Base-by-base conservation (phyloP, 768 basidiomycete genomes). In the Leccinum barrowsii region DNA sequence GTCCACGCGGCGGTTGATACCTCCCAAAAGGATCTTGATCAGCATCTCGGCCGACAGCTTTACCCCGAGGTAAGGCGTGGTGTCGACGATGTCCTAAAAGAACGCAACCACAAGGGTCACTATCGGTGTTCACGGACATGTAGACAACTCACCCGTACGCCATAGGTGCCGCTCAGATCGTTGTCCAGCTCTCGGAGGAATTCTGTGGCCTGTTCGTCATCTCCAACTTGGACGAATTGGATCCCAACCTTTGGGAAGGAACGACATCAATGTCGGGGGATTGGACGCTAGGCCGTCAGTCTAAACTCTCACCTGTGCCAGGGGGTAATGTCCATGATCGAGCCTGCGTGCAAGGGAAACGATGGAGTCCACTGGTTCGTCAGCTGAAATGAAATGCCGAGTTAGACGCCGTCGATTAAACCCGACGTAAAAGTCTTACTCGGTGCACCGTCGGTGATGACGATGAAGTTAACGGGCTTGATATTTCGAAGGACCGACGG, bases 151-250 rank as follows among this genome's bases (percentile, higher is more conserved):
- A 83, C 82, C 34, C 84, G 76, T 17, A 84, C 73, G 22, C 71
- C 67, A 63, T 81, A 70, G 5, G 57, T 72, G 2, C 59, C 61
- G 12, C 75, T 63, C 35, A 90, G 70, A 11, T 76, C 80, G 62
- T 89, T 80, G 62, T 90, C 89, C 12, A 90, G 74, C 55, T 80
- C 73, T 56, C 75, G 68, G 48, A 84, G 75, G 63, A 68, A 86
- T 64, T 71, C 73, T 3, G 76, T 63, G 48, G 84, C 75, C 59
- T 67, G 48, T 52, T 63, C 35, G 57, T 67, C 63, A 67, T 81
- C 68, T 5, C 89, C 89, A 35, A 91, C 82, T 69, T 90, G 89
- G 1, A 91, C 80, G 52, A 91, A 87, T 61, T 88, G 86, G 26
- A 89, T 80, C 0, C 87, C 85, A 17, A 88, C 75, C 80, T 88